Conservation (phyloP, 352 stramenopile genomes). For the Globisporangium spiculum region DNA sequence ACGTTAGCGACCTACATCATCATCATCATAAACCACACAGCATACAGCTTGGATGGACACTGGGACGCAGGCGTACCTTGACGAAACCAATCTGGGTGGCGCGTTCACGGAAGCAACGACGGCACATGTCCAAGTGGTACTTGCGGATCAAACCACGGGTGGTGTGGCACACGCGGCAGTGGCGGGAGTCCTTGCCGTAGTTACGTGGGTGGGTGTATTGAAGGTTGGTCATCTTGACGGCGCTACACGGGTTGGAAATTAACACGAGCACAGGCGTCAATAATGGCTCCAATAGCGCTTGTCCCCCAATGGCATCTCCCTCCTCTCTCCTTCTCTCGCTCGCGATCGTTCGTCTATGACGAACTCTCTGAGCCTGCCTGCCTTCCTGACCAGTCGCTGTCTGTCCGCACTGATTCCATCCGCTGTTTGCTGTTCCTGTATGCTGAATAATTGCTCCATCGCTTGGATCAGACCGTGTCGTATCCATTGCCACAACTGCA, state of each 20-base stretch:
- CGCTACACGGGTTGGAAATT: slow-evolving; percentile 5
- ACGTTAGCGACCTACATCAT: background rate
- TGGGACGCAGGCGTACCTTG: slow-evolving; percentile 64
- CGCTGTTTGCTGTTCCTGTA: background rate
- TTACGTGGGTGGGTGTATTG: slow-evolving; percentile 83
- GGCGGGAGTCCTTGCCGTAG: slow-evolving; percentile 89
- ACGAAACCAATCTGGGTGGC: slow-evolving; percentile 94
- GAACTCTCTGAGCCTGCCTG: too few species aligned
- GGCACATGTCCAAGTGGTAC: slow-evolving; percentile 96
- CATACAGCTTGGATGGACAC: background rate
- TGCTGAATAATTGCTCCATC: background rate
- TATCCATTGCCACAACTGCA: background rate
- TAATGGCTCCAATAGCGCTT: background rate
- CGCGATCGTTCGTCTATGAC: background rate
- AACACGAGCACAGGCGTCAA: slow-evolving; percentile 11
- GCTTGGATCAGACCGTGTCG: background rate
- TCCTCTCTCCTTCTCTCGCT: background rate
- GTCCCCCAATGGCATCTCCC: background rate
- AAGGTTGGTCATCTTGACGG: slow-evolving; percentile 89
- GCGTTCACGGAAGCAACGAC: slow-evolving; percentile 95
- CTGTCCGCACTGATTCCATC: background rate
- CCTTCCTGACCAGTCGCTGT: too few species aligned
- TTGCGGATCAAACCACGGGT: slow-evolving; percentile 94
- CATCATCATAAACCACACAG: background rate
- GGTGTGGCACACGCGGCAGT: slow-evolving; percentile 90